phyloP scores from a whole-genome alignment of 805 yeast genomes.

The Candida argentea region DNA sequence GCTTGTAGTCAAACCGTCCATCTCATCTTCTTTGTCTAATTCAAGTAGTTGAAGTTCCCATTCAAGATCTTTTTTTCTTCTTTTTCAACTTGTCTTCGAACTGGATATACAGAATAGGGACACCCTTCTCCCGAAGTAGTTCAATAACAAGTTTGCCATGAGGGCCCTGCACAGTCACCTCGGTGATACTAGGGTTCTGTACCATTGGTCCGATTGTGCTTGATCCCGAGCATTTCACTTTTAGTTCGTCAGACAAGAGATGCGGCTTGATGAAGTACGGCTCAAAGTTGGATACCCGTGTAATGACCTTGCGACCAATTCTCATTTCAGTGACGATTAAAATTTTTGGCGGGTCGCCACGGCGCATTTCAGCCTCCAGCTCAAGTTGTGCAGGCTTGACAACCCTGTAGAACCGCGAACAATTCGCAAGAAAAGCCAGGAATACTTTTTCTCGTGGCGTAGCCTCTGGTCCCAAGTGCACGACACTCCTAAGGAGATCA shows the following conservation, averaged over 20 bases:
- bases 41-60: background rate
- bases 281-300: conserved; percentile 63
- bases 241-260: conserved; percentile 55
- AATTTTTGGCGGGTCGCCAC: conserved; percentile 63
- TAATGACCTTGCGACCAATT: conserved; percentile 73
- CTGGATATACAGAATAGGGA: conserved; percentile 56
- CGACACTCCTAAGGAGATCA: conserved; percentile 37
- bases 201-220: conserved; percentile 58
- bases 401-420: conserved; percentile 41
- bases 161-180: conserved; percentile 86
- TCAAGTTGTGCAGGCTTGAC: conserved; percentile 33
- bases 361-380: conserved; percentile 24
- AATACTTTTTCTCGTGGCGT: conserved; percentile 35
- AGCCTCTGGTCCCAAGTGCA: conserved; percentile 19
- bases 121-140: conserved; percentile 48
- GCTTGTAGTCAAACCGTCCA: background rate
- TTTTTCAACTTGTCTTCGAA: conserved; percentile 52
- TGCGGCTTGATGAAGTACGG: conserved; percentile 55
- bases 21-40: background rate
- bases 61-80: conserved; percentile 31
- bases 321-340: conserved; percentile 61
- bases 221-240: conserved; percentile 82
- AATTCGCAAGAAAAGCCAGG: conserved; percentile 35
- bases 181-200: conserved; percentile 45
- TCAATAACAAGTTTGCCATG: conserved; percentile 59